Evolutionary conservation across 2,329 filamentous ascomycete species (phyloP).

Genomic region (Didymosphaeria variabile): DNA sequence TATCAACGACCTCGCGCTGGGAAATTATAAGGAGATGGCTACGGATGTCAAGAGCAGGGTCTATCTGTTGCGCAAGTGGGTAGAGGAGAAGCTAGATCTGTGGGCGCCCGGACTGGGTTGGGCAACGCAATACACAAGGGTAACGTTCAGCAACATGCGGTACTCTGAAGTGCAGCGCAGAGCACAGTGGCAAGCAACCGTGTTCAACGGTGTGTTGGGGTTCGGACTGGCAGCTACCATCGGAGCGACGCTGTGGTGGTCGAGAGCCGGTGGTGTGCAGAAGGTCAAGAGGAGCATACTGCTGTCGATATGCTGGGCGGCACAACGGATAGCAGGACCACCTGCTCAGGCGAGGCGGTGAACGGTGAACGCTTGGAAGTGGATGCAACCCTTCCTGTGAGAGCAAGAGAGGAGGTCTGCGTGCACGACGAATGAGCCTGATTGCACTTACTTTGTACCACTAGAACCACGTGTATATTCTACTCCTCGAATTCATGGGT

Average conservation of each 20-base stretch:
- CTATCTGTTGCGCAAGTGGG: conserved; percentile 82
- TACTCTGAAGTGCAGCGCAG: conserved; percentile 82
- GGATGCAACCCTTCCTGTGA: background rate
- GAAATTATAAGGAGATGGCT: conserved; percentile 96
- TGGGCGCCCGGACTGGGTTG: conserved; percentile 82
- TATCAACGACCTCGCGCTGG: conserved; percentile 89
- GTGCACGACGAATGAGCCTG: background rate
- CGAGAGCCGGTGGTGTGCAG: conserved; percentile 31
- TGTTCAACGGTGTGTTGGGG: conserved; percentile 42
- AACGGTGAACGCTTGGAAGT: background rate
- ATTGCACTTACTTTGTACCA: background rate
- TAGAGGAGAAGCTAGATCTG: conserved; percentile 84
- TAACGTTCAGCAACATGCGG: conserved; percentile 92
- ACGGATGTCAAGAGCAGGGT: conserved; percentile 78
- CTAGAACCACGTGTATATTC: background rate
- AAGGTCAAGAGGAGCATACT: conserved; percentile 39
- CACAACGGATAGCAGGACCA: conserved; percentile 32
- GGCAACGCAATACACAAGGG: conserved; percentile 89
- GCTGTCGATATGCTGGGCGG: conserved; percentile 36
- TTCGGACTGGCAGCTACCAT: conserved; percentile 27
- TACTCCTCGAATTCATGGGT: background rate
- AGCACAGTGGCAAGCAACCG: conserved; percentile 60
- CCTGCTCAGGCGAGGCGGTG: conserved; percentile 23
- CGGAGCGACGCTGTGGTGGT: conserved; percentile 33
- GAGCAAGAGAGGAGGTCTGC: background rate